These are phyloP conservation scores for Asterochloris erici DNA, from an alignment of 139 green algal species.

Conservation along the genomic window DNA sequence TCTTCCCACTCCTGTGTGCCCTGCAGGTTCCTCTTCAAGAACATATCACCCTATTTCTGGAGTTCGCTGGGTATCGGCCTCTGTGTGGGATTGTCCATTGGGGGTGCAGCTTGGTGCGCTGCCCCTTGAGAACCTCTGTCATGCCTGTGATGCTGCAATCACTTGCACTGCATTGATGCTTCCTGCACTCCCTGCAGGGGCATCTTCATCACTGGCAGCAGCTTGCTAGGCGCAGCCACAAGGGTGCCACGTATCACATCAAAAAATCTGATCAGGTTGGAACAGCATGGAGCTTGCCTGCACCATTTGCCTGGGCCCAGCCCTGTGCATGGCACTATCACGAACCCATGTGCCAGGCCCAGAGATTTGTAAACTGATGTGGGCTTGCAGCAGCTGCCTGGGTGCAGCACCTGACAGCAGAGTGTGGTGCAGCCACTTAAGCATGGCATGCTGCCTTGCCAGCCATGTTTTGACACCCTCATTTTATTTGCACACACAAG, in stretches of 20 bases:
- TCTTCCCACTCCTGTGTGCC: conserved; percentile 8
- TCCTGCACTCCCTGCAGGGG: conserved; percentile 67
- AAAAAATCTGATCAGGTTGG: conserved; percentile 98
- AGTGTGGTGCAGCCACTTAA: too few relatives aligned
- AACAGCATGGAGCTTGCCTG: neutral
- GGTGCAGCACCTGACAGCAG: too few relatives aligned
- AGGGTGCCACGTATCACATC: conserved; percentile 93
- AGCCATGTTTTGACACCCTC: neutral
- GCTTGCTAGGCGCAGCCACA: conserved; percentile 91
- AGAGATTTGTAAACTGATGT: too few relatives aligned
- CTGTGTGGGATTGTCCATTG: conserved; percentile 88
- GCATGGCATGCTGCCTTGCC: neutral
- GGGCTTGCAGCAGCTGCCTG: too few relatives aligned
- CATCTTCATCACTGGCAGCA: conserved; percentile 98
- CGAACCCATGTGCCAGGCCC: too few relatives aligned
- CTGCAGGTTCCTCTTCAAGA: conserved; percentile 66
- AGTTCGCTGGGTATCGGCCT: conserved; percentile 75
- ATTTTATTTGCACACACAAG: too few relatives aligned
- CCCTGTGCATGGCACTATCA: neutral
- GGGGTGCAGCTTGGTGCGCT: conserved; percentile 91
- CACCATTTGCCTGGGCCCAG: neutral
- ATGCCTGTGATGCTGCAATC: neutral
- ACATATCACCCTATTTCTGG: conserved; percentile 94
- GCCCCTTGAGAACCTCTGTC: neutral
- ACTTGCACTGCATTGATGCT: neutral